These are phyloP conservation scores for Lentinula guzmanii DNA, from an alignment of 768 basidiomycete genomes.

Conservation along the genomic window DNA sequence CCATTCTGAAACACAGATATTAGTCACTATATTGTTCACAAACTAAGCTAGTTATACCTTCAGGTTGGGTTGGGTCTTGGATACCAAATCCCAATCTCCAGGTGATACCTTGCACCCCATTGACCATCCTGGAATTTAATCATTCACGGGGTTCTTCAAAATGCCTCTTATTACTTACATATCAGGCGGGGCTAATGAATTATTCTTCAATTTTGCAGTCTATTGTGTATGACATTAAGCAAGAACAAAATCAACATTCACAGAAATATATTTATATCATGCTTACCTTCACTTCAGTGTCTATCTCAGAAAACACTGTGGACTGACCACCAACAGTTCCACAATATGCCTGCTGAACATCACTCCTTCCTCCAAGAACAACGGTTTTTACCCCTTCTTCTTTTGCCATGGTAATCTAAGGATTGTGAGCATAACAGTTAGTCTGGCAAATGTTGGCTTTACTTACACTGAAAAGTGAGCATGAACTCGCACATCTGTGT, in stretches of 20 bases:
- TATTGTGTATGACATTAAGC: slow-evolving; percentile 13
- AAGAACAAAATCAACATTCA: not conserved
- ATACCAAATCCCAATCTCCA: slow-evolving; percentile 61
- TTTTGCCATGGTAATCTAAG: slow-evolving; percentile 56
- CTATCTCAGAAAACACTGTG: slow-evolving; percentile 49
- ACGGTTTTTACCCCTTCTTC: slow-evolving; percentile 49
- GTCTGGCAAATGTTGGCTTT: not conserved
- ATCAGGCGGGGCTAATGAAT: slow-evolving; percentile 52
- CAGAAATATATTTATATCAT: not conserved
- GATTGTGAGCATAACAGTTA: not conserved
- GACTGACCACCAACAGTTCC: slow-evolving; percentile 63
- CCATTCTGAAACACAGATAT: slow-evolving; percentile 20
- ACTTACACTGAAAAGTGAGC: slow-evolving; percentile 38
- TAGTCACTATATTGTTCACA: not conserved
- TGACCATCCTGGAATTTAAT: slow-evolving; percentile 32
- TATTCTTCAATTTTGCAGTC: slow-evolving; percentile 49
- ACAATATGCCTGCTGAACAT: slow-evolving; percentile 47
- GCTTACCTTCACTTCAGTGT: slow-evolving; percentile 50
- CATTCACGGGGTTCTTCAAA: not conserved
- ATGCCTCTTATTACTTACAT: slow-evolving; percentile 26
- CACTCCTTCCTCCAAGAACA: slow-evolving; percentile 49
- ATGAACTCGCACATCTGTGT: slow-evolving; percentile 41
- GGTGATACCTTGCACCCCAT: slow-evolving; percentile 56
- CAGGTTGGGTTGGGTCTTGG: slow-evolving; percentile 42
- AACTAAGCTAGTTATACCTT: slow-evolving; percentile 29